phyloP scores from a whole-genome alignment of 495 filamentous ascomycete genomes.

The Penicillium desertorum region DNA sequence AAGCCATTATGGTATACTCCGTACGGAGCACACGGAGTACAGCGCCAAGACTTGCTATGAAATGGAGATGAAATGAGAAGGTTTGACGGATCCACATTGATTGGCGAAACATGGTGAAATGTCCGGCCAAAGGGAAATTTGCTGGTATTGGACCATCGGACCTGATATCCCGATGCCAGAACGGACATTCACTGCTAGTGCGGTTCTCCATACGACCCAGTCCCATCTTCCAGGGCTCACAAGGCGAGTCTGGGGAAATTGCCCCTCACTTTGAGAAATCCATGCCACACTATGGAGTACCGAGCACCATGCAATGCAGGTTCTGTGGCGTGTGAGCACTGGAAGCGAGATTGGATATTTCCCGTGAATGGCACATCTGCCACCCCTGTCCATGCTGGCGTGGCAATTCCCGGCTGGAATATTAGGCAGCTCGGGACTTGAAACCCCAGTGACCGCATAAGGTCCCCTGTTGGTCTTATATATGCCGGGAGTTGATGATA shows the following conservation, averaged over 20 bases:
- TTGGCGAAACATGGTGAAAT: neutral
- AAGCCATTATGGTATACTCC: slow-evolving; percentile 2
- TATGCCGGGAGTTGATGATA: slow-evolving; percentile 20
- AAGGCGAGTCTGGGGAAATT: slow-evolving; percentile 16
- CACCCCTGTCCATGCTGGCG: slow-evolving; percentile 19
- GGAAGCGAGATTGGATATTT: slow-evolving; percentile 17
- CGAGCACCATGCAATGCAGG: neutral
- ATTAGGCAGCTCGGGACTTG: slow-evolving; percentile 11
- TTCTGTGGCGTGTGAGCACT: slow-evolving; percentile 19
- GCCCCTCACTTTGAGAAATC: slow-evolving; percentile 15
- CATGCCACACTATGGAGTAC: neutral
- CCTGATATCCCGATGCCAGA: neutral
- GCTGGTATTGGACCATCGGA: neutral
- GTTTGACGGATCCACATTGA: neutral
- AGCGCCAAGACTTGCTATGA: neutral
- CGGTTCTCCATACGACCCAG: slow-evolving; percentile 18
- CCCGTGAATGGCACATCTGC: slow-evolving; percentile 10
- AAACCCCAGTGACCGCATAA: neutral
- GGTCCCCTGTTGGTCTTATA: slow-evolving; percentile 5
- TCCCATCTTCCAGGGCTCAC: slow-evolving; percentile 18
- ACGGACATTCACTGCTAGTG: neutral
- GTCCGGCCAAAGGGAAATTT: neutral
- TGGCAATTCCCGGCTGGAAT: slow-evolving; percentile 18
- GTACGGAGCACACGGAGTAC: neutral
- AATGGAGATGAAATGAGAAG: neutral